Evolutionary conservation across 2,329 filamentous ascomycete species (phyloP), one percentile per base, ranked within the genome.

Genomic region (Geosmithia flava): DNA sequence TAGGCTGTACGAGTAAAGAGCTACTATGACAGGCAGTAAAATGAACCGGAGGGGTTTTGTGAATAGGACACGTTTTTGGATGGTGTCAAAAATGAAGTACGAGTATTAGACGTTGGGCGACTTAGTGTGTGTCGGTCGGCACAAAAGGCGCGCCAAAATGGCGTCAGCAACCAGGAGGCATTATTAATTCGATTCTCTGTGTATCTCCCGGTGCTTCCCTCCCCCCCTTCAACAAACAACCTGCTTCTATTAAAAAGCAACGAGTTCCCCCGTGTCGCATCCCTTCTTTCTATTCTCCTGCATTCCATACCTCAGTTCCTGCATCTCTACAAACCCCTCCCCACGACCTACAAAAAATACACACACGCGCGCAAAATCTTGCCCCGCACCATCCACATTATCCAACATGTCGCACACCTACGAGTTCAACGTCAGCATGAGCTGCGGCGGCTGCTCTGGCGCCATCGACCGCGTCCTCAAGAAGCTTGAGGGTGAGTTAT

Each of bases 371-470:
- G 40, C 40, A 20, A 42, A 40, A 5, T 40, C 7, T 19, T 42
- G 40, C 40, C 40, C 40, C 17, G 19, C 42, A 44, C 20, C 20
- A 20, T 20, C 20, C 3, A 6, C 7, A 6, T 10, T 16, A 33
- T 47, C 45, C 48, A 54, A 56, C 59, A 89, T 90, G 85, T 71
- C 81, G 51, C 88, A 95, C 74, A 87, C 81, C 57, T 97, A 97
- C 84, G 87, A 93, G 68, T 97, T 97, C 76, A 83, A 90, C 68
- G 80, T 97, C 66, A 76, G 73, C 68, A 98, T 98, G 93, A 85
- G 75, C 75, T 98, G 93, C 72, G 81, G 87, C 63, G 93, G 93
- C 66, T 98, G 93, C 82, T 96, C 90, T 44, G 89, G 90, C 60
- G 93, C 93, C 56, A 77, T 98, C 43, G 86, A 95, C 69, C 80